Conservation (phyloP, 306 rosid species). For the Acacia confusa region DNA sequence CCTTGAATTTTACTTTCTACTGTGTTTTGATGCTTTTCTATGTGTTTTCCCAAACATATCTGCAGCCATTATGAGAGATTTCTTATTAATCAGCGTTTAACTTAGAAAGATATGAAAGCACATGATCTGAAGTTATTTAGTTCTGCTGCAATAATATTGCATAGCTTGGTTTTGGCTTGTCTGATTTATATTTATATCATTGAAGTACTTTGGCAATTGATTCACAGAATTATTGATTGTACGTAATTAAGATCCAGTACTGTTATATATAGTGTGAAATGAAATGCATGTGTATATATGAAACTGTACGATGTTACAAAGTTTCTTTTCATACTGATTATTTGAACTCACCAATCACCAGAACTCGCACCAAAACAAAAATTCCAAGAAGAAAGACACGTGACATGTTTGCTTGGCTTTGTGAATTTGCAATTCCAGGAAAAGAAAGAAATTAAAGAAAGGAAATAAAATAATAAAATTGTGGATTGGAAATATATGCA, state of each 20-base stretch:
- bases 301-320: not conserved
- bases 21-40: not conserved
- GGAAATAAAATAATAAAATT: not conserved
- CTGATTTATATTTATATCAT: not conserved
- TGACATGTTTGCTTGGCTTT: not conserved
- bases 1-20: constrained; percentile 5
- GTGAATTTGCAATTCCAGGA: not conserved
- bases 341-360: not conserved
- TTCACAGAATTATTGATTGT: not conserved
- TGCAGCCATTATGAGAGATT: not conserved
- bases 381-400: not conserved
- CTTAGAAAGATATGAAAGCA: not conserved
- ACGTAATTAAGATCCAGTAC: not conserved
- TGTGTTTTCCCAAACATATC: not conserved
- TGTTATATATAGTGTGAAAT: not conserved
- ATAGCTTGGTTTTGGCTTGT: not conserved
- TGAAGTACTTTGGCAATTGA: not conserved
- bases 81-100: not conserved
- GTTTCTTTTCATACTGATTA: not conserved
- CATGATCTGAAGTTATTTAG: not conserved
- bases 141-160: not conserved
- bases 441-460: not conserved
- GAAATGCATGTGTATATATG: not conserved
- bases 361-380: not conserved
- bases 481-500: not conserved